Conservation (phyloP, 495 filamentous ascomycete genomes). For the Glarea lozoyensis region DNA sequence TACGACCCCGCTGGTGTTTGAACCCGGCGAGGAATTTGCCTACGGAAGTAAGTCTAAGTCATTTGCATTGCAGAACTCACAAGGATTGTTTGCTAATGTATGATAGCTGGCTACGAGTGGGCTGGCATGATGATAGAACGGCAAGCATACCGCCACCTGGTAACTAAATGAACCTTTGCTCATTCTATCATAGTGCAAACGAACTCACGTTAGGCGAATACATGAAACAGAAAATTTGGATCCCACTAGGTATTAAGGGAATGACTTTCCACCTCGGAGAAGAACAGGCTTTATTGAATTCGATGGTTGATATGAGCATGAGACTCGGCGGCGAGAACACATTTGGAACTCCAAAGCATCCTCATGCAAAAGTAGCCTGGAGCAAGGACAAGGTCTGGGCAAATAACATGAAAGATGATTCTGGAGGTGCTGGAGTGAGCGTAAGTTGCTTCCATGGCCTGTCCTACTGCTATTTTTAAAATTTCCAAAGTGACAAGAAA, state of each 20-base stretch:
- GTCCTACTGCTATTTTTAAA: no score
- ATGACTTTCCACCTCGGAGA: slow-evolving; percentile 40
- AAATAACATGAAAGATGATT: slow-evolving; percentile 6
- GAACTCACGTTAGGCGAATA: slow-evolving; percentile 42
- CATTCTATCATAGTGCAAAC: no score
- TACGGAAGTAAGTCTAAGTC: slow-evolving; percentile 34
- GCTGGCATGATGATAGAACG: slow-evolving; percentile 34
- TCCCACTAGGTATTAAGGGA: slow-evolving; percentile 40
- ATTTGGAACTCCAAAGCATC: slow-evolving; percentile 14
- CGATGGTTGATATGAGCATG: slow-evolving; percentile 26
- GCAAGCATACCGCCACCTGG: slow-evolving; percentile 40
- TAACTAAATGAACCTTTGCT: no score
- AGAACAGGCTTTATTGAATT: slow-evolving; percentile 24
- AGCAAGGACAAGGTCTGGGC: slow-evolving; percentile 23
- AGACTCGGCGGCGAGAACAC: slow-evolving; percentile 16
- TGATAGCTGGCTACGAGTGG: slow-evolving; percentile 33
- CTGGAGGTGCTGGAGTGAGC: slow-evolving; percentile 39
- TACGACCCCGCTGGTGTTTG: slow-evolving; percentile 31
- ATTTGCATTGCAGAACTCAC: background rate
- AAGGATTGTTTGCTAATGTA: background rate
- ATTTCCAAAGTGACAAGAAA: no score
- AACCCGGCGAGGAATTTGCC: slow-evolving; percentile 38
- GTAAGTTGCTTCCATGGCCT: no score
- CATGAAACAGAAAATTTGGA: slow-evolving; percentile 45
- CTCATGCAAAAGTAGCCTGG: slow-evolving; percentile 15